Percentiles rank a stretch among this genome's conserved stretches.
Evolutionary conservation across 179 eudicot genomes (phyloP).

Genomic region (Gypsophila paniculata): DNA sequence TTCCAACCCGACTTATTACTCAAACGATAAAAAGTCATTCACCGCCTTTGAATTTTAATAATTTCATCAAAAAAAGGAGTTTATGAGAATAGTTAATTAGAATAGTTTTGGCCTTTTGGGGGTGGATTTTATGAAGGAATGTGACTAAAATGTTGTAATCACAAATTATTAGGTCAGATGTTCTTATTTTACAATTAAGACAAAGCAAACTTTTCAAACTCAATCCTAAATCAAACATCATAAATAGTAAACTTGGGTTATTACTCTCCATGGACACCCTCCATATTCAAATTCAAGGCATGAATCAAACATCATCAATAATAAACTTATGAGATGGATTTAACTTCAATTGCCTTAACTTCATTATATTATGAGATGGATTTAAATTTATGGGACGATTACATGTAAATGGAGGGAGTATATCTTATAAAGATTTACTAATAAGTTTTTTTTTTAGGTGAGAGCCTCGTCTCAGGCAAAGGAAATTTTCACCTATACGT

Average conservation of each 20-base stretch:
- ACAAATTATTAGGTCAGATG: neutral
- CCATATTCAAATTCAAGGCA: too few relatives aligned
- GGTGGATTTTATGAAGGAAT: neutral
- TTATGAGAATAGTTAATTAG: too few relatives aligned
- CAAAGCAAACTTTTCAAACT: neutral
- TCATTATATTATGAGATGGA: too few relatives aligned
- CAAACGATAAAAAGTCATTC: too few relatives aligned
- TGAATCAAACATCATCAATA: neutral
- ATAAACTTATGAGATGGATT: neutral
- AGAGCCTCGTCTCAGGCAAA: neutral
- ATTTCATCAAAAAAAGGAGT: too few relatives aligned
- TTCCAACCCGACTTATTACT: too few relatives aligned
- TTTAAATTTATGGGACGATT: too few relatives aligned
- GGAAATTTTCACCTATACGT: neutral
- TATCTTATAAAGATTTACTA: neutral
- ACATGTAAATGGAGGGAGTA: neutral
- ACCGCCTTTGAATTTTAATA: too few relatives aligned
- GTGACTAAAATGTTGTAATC: neutral
- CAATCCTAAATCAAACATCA: neutral
- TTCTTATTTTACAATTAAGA: neutral
- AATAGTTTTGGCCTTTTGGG: too few relatives aligned
- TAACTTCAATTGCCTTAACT: too few relatives aligned
- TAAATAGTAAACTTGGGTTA: neutral
- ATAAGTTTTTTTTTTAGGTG: neutral
- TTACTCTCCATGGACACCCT: neutral